Percentiles rank a stretch among this genome's conserved stretches.
Evolutionary conservation across 257 asterid species (phyloP).

Genomic region (Fraxinus pennsylvanica): DNA sequence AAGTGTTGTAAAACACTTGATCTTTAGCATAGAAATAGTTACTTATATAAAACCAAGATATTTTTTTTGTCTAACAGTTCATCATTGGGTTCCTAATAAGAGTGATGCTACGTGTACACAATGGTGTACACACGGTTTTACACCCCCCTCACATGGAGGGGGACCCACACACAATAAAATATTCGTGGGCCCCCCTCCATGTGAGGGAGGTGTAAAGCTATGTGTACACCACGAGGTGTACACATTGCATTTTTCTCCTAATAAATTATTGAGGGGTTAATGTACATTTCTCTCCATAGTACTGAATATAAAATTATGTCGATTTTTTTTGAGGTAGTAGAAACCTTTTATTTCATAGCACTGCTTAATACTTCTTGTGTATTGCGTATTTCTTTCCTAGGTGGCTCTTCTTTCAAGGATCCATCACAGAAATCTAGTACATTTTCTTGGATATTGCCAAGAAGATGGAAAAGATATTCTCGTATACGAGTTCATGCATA

Average conservation of each 20-base stretch:
- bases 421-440: conserved; percentile 95
- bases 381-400: conserved; percentile 34
- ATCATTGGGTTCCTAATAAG: background rate
- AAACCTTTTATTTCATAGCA: background rate
- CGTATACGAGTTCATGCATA: conserved; percentile 94
- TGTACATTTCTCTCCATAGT: background rate
- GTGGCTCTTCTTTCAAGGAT: conserved; percentile 98
- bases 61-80: background rate
- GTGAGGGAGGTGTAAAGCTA: no score
- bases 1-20: background rate
- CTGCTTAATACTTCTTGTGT: background rate
- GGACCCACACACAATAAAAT: no score
- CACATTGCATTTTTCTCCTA: no score
- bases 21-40: background rate
- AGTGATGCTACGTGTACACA: no score
- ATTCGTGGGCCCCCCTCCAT: no score
- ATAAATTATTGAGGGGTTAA: background rate
- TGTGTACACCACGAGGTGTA: no score
- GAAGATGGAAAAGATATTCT: conserved; percentile 91
- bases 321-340: background rate
- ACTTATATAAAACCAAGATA: background rate
- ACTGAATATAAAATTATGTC: background rate
- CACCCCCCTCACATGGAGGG: no score
- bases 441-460: conserved; percentile 96
- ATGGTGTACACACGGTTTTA: no score